Percentiles rank a stretch among this genome's conserved stretches.
phyloP scores from a whole-genome alignment of 2,329 filamentous ascomycete genomes.

The Xylaria sp. region DNA sequence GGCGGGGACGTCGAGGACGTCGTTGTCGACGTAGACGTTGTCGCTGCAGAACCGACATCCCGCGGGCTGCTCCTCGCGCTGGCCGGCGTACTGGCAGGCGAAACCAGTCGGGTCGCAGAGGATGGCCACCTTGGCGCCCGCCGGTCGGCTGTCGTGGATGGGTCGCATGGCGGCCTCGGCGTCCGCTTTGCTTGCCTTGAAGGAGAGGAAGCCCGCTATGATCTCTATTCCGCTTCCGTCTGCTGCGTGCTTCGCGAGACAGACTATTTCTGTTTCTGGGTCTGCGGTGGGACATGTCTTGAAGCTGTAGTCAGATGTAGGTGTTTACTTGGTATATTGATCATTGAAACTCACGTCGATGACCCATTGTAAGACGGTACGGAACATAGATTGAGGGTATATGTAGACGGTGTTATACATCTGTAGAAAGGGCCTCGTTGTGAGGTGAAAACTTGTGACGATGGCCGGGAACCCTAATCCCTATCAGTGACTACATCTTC shows the following conservation, averaged over 20 bases:
- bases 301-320: conserved; percentile 4
- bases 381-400: conserved; percentile 58
- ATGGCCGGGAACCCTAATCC: conserved; percentile 61
- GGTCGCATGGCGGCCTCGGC: conserved; percentile 51
- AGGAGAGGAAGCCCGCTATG: conserved; percentile 54
- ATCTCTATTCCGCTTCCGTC: conserved; percentile 47
- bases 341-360: conserved; percentile 49
- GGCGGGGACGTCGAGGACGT: conserved; percentile 54
- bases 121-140: conserved; percentile 50
- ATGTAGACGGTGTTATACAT: conserved; percentile 56
- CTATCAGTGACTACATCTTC: neutral
- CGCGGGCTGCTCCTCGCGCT: conserved; percentile 59
- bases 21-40: conserved; percentile 61
- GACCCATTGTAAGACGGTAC: conserved; percentile 59
- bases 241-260: conserved; percentile 48
- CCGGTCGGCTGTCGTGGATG: conserved; percentile 53
- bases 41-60: conserved; percentile 61
- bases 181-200: conserved; percentile 51
- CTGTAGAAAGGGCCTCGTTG: conserved; percentile 48
- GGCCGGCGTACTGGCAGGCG: conserved; percentile 54
- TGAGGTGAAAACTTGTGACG: conserved; percentile 61
- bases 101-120: conserved; percentile 56
- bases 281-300: conserved; percentile 49
- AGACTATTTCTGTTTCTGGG: conserved; percentile 54
- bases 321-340: neutral